Conservation (phyloP, 305 asterid species). For the Nicotiana rustica region DNA sequence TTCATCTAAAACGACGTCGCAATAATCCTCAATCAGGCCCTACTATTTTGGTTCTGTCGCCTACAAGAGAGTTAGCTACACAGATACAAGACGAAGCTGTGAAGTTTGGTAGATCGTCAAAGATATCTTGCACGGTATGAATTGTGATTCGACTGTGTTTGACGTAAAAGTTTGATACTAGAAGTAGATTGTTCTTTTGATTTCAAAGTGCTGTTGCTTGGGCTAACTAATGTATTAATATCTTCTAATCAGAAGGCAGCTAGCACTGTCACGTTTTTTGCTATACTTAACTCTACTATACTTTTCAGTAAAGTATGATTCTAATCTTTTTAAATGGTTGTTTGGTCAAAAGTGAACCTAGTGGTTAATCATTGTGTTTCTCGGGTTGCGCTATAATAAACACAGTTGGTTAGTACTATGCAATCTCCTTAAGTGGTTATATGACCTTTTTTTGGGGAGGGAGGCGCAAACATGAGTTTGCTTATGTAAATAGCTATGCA, state of each 20-base stretch:
- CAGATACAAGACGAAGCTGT: conserved; percentile 97
- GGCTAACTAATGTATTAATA: not conserved
- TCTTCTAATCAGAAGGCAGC: not conserved
- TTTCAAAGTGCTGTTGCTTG: conserved; percentile 4
- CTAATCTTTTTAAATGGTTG: not conserved
- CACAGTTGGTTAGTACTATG: not conserved
- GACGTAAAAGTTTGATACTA: not conserved
- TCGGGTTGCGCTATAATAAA: not conserved
- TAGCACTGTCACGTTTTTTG: not conserved
- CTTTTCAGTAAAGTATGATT: not conserved
- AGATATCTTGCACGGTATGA: conserved; percentile 88
- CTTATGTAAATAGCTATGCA: not conserved
- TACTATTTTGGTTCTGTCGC: conserved; percentile 91
- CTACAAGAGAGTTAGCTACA: conserved; percentile 97
- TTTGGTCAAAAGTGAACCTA: not conserved
- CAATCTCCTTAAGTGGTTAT: conserved; percentile 5
- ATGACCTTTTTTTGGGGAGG: not conserved
- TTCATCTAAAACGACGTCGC: conserved; percentile 72
- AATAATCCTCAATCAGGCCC: conserved; percentile 87
- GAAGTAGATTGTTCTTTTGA: conserved; percentile 1
- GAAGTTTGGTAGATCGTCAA: conserved; percentile 90
- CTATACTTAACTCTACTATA: conserved; percentile 16
- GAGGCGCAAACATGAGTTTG: not conserved
- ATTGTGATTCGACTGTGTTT: conserved; percentile 14
- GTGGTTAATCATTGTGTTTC: not conserved